A percentile compares a stretch with the other conserved stretches of the same genome.
These are phyloP conservation scores for Phytophthora syringae DNA, from an alignment of 352 stramenopile species.

Conservation along the genomic window DNA sequence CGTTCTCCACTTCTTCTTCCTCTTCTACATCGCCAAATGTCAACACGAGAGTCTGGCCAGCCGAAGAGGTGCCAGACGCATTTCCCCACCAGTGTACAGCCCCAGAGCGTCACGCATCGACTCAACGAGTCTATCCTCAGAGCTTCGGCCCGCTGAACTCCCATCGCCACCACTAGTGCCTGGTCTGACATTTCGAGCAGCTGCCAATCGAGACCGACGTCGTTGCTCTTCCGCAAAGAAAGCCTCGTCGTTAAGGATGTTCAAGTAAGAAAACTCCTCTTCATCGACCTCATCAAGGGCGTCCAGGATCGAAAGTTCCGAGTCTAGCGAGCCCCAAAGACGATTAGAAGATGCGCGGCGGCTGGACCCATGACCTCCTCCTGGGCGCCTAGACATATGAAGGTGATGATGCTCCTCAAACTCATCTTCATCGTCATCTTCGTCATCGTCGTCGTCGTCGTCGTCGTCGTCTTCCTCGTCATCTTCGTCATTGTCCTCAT, in stretches of 20 bases:
- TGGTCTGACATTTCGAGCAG: constrained; percentile 29
- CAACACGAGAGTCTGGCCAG: constrained; percentile 43
- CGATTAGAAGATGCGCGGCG: constrained; percentile 49
- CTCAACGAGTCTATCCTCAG: constrained; percentile 45
- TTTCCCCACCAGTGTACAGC: constrained; percentile 24
- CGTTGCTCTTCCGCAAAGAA: constrained; percentile 63
- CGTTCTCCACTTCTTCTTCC: constrained; percentile 21
- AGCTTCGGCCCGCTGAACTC: constrained; percentile 15
- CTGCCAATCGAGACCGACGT: constrained; percentile 41
- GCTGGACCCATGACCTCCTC: constrained; percentile 34
- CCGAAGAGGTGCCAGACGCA: constrained; percentile 18
- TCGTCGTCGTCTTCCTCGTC: constrained; percentile 68
- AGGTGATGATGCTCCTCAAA: constrained; percentile 68
- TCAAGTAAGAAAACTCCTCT: constrained; percentile 86
- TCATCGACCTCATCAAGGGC: constrained; percentile 83
- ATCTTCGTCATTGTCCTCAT: constrained; percentile 73
- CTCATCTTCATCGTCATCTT: constrained; percentile 68
- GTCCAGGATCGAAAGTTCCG: constrained; percentile 74
- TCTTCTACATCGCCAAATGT: constrained; percentile 50
- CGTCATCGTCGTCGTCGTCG: constrained; percentile 65
- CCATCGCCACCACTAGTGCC: constrained; percentile 16
- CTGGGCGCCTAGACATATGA: constrained; percentile 51
- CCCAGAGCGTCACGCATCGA: constrained; percentile 49
- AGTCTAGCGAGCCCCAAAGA: constrained; percentile 76
- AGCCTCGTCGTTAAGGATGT: constrained; percentile 73